Evolutionary conservation across 305 asterid genomes (phyloP).

Genomic region (Ilex paraguariensis): DNA sequence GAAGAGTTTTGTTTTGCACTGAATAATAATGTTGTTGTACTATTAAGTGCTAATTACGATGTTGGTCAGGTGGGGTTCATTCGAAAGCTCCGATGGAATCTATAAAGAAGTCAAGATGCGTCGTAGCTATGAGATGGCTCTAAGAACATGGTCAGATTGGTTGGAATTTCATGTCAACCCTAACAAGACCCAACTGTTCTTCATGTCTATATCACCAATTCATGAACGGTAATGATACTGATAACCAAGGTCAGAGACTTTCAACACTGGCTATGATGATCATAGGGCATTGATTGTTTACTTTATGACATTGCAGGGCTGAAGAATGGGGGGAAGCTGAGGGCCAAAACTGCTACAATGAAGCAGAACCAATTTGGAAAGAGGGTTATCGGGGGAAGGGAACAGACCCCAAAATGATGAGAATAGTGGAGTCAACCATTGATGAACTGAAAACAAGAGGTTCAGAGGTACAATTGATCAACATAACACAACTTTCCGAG

Average conservation of each 20-base stretch:
- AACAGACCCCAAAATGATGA: conserved; percentile 23
- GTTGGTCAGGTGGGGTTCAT: conserved; percentile 72
- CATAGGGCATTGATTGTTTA: too few relatives aligned
- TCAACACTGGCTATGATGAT: too few relatives aligned
- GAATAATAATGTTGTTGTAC: neutral
- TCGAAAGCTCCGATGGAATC: conserved; percentile 55
- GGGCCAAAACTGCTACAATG: conserved; percentile 23
- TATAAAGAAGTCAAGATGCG: conserved; percentile 68
- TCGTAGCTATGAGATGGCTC: conserved; percentile 85
- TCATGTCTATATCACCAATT: conserved; percentile 85
- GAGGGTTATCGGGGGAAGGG: conserved; percentile 25
- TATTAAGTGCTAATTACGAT: neutral
- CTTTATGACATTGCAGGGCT: conserved; percentile 13
- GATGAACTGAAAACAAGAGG: conserved; percentile 23
- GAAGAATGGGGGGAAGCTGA: conserved; percentile 27
- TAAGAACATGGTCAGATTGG: conserved; percentile 90
- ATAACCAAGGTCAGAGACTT: too few relatives aligned
- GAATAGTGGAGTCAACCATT: conserved; percentile 21
- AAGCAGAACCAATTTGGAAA: conserved; percentile 22
- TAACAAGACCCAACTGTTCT: conserved; percentile 53
- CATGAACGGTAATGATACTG: conserved; percentile 54
- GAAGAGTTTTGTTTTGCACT: neutral
- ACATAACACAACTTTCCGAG: conserved; percentile 39
- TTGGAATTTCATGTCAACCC: conserved; percentile 74
- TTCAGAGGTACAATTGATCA: conserved; percentile 21